Conservation (phyloP, 192 early-diverging fungal genomes). For the Umbelopsis ramanniana region DNA sequence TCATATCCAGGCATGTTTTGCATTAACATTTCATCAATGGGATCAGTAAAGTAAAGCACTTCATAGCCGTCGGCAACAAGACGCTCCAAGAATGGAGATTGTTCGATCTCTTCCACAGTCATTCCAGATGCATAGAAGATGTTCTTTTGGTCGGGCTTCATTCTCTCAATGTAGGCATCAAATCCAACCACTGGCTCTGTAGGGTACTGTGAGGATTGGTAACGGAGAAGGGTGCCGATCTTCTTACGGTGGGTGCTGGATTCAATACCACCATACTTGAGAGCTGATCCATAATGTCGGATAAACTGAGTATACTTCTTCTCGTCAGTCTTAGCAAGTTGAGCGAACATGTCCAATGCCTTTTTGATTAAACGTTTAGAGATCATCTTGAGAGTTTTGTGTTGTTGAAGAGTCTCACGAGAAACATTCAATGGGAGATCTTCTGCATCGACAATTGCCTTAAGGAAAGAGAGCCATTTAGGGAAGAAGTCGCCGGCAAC, state of each 20-base stretch:
- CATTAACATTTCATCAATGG: conserved; percentile 79
- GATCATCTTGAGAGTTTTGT: conserved; percentile 79
- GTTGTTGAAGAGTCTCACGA: conserved; percentile 94
- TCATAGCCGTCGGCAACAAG: conserved; percentile 88
- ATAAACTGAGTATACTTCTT: conserved; percentile 75
- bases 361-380: conserved; percentile 89
- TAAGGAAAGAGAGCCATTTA: conserved; percentile 89
- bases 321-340: conserved; percentile 64
- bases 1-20: conserved; percentile 74
- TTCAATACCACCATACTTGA: conserved; percentile 94
- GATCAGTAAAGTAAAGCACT: conserved; percentile 81
- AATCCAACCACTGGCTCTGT: conserved; percentile 56
- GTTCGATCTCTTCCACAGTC: conserved; percentile 66
- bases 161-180: conserved; percentile 81
- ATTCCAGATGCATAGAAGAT: conserved; percentile 88
- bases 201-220: conserved; percentile 64
- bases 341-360: conserved; percentile 83
- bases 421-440: conserved; percentile 98
- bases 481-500: conserved; percentile 80
- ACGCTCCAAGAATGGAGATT: conserved; percentile 92
- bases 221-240: conserved; percentile 84
- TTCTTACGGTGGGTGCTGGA: conserved; percentile 71
- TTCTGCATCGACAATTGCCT: conserved; percentile 94
- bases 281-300: conserved; percentile 69
- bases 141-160: conserved; percentile 89